phyloP scores from a whole-genome alignment of 129 eudicot genomes.

The Ambrosia trifida region DNA sequence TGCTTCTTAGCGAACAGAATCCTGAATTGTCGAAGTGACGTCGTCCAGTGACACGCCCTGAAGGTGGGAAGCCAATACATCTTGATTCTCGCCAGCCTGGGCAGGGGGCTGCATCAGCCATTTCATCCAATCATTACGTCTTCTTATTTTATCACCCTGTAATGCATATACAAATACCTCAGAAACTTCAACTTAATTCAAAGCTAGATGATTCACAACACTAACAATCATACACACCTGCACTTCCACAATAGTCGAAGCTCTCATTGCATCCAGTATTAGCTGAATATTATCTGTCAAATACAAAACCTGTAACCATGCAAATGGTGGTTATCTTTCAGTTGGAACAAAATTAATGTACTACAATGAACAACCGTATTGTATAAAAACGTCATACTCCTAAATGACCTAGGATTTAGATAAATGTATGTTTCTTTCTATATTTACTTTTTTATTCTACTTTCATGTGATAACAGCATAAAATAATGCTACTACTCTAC shows the following conservation, averaged over 20 bases:
- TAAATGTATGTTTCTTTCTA: not conserved
- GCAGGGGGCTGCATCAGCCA: constrained; percentile 50
- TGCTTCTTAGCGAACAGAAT: constrained; percentile 2
- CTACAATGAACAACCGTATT: not conserved
- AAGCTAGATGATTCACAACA: not conserved
- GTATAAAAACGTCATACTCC: not conserved
- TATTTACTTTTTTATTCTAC: not conserved
- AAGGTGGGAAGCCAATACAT: constrained; percentile 32
- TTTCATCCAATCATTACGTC: constrained; percentile 47
- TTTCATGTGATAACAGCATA: not conserved
- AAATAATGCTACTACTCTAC: not conserved
- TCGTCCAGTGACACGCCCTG: constrained; percentile 43
- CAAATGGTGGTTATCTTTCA: constrained; percentile 3
- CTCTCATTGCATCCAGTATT: constrained; percentile 47
- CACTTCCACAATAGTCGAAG: constrained; percentile 55
- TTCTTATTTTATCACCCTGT: constrained; percentile 44
- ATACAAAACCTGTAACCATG: constrained; percentile 46
- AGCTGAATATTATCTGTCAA: constrained; percentile 52
- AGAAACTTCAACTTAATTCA: not conserved
- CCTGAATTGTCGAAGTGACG: constrained; percentile 6
- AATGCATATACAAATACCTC: constrained; percentile 16
- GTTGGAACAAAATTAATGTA: not conserved
- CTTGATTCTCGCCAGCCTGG: constrained; percentile 37
- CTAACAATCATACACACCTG: constrained; percentile 38
- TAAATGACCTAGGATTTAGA: not conserved